Base-by-base conservation (phyloP, 805 yeast genomes). In the Clavispora vitiphila region DNA sequence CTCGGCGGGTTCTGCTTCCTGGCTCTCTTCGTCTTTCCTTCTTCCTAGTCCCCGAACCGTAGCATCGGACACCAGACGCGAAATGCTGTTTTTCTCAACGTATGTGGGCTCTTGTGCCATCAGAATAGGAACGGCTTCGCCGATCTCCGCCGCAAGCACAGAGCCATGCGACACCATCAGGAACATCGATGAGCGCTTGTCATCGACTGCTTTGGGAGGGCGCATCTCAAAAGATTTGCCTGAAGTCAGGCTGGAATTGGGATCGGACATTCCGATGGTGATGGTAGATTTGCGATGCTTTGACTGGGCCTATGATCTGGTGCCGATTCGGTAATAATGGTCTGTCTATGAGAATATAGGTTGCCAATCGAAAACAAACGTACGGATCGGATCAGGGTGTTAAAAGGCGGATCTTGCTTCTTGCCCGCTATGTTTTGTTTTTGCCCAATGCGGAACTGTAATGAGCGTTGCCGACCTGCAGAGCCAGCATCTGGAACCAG, bases 131-230 rank as follows among this genome's bases (percentile, higher is more conserved):
- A 51, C 59, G 1, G 58, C 62, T 35, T 51, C 39, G 18, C 56
- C 57, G 32, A 58, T 47, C 31, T 53, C 54, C 2, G 57, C 58
- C 7, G 53, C 49, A 37, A 50, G 47, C 42, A 53, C 52, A 2
- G 53, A 47, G 2, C 32, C 39, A 11, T 38, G 39, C 8, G 52
- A 41, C 8, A 21, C 27, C 36, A 39, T 34, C 26, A 55, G 52
- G 24, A 45, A 41, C 36, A 34, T 40, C 27, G 51, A 47, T 38
- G 44, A 51, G 7, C 32, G 19, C 32, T 29, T 29, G 32, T 5
- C n/a, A 29, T 29, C 32, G 2, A 8, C 20, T 5, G 20, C 7
- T 20, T 9, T 29, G 20, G 32, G 32, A 2, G 32, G 32, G n/a
- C 16, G 32, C 20, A 29, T 15, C 7, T 14, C 31, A n/a, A 8